These are phyloP conservation scores for Bolboschoenus planiculmis DNA, from an alignment of 176 grass and related monocot genomes.

Conservation along the genomic window DNA sequence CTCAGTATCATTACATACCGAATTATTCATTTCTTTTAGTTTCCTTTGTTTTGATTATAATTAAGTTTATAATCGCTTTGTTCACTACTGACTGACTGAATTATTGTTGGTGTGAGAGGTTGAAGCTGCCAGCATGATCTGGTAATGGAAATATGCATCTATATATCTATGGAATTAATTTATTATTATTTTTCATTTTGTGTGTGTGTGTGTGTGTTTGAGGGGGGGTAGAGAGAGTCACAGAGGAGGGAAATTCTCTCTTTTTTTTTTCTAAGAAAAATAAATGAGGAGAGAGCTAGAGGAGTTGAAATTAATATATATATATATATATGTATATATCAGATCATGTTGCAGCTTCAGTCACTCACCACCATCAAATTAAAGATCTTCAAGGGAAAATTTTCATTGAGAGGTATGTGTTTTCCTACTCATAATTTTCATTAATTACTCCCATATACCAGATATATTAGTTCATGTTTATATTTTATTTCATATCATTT, in stretches of 20 bases:
- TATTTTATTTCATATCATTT: not conserved
- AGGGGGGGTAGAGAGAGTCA: not conserved
- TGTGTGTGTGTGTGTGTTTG: not conserved
- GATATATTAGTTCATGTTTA: not conserved
- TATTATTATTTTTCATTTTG: not conserved
- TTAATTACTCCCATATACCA: not conserved
- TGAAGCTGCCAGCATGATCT: slow-evolving; percentile 94
- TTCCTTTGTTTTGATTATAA: not conserved
- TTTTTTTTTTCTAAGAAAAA: not conserved
- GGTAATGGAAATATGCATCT: not conserved
- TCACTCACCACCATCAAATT: slow-evolving; percentile 53
- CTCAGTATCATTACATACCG: not conserved
- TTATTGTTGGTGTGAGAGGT: slow-evolving; percentile 33
- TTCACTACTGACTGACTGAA: not conserved
- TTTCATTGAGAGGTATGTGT: not conserved
- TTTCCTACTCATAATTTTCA: not conserved
- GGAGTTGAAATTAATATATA: not conserved
- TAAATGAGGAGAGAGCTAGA: not conserved
- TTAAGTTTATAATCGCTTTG: not conserved
- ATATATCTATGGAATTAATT: not conserved
- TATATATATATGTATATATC: too few relatives aligned
- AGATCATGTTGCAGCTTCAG: slow-evolving; percentile 81
- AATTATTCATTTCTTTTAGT: not conserved
- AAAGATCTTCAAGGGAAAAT: not conserved
- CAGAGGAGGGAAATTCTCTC: not conserved